phyloP scores from a whole-genome alignment of 2,329 filamentous ascomycete species.

The Aspergillus arachidicola region DNA sequence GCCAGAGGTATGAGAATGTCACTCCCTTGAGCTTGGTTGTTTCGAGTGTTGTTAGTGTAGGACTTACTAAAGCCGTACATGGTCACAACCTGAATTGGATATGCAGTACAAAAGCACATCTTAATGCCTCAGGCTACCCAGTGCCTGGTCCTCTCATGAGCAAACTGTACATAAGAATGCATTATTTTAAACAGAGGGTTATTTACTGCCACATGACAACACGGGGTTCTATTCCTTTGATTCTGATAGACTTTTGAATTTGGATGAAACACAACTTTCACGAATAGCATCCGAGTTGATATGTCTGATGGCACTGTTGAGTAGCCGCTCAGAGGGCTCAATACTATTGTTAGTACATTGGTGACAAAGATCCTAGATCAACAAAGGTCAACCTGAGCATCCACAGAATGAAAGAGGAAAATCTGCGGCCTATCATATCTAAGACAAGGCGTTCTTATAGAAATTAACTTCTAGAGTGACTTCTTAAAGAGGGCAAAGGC shows the following conservation, averaged over 20 bases:
- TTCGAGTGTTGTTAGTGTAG: too few species aligned
- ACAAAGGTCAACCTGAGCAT: too few species aligned
- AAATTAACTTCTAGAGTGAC: not conserved
- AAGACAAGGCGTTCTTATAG: too few species aligned
- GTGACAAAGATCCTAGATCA: too few species aligned
- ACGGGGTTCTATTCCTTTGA: not conserved
- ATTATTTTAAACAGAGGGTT: not conserved
- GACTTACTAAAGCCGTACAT: too few species aligned
- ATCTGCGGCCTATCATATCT: too few species aligned
- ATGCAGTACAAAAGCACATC: not conserved
- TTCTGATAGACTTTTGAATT: not conserved
- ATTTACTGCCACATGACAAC: too few species aligned
- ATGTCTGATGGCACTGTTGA: not conserved
- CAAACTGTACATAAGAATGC: not conserved
- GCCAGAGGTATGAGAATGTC: too few species aligned
- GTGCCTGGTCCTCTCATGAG: not conserved
- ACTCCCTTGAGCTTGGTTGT: too few species aligned
- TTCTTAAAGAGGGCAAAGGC: not conserved
- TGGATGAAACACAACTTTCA: not conserved
- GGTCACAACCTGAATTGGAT: not conserved
- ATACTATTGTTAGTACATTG: not conserved
- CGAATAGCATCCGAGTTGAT: not conserved
- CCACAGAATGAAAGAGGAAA: not conserved
- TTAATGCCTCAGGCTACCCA: not conserved
- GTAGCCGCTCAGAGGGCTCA: not conserved